A percentile compares a stretch with the other conserved stretches of the same genome.
These are phyloP conservation scores for Exophiala viscosa DNA, from an alignment of 2,329 filamentous ascomycete genomes.

Conservation along the genomic window DNA sequence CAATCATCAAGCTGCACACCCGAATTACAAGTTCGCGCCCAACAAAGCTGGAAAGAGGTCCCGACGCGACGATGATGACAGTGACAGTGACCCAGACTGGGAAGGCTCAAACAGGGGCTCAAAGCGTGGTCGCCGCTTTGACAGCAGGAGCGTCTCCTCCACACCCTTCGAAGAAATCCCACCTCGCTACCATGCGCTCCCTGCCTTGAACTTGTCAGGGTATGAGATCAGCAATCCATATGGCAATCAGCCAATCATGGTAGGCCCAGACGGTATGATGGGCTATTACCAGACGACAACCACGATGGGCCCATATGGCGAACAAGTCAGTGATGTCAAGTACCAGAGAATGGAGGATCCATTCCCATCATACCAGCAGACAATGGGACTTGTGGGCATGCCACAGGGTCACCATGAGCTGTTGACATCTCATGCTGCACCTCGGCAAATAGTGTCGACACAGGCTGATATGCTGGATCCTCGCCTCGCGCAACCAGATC, in stretches of 20 bases:
- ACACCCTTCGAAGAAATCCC: conserved; percentile 26
- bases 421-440: conserved; percentile 34
- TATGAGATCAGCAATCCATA: conserved; percentile 27
- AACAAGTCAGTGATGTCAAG: conserved; percentile 27
- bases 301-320: conserved; percentile 11
- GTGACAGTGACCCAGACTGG: conserved; percentile 33
- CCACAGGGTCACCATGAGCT: conserved; percentile 45
- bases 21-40: conserved; percentile 90
- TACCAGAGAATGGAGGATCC: conserved; percentile 33
- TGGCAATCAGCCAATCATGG: conserved; percentile 26
- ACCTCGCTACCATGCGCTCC: conserved; percentile 13
- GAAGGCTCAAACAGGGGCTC: conserved; percentile 22
- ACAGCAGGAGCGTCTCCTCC: conserved; percentile 24
- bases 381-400: conserved; percentile 39
- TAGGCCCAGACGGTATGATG: conserved; percentile 16
- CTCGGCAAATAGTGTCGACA: conserved; percentile 28
- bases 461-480: conserved; percentile 41
- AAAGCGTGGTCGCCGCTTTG: conserved; percentile 25
- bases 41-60: conserved; percentile 61
- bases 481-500: conserved; percentile 31
- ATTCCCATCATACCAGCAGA: conserved; percentile 15
- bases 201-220: conserved; percentile 19
- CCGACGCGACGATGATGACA: conserved; percentile 37
- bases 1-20: conserved; percentile 81
- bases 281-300: conserved; percentile 19